Evolutionary conservation across 495 filamentous ascomycete genomes (phyloP), one percentile per base, ranked within the genome.

Genomic region (Hamigera avellanea): DNA sequence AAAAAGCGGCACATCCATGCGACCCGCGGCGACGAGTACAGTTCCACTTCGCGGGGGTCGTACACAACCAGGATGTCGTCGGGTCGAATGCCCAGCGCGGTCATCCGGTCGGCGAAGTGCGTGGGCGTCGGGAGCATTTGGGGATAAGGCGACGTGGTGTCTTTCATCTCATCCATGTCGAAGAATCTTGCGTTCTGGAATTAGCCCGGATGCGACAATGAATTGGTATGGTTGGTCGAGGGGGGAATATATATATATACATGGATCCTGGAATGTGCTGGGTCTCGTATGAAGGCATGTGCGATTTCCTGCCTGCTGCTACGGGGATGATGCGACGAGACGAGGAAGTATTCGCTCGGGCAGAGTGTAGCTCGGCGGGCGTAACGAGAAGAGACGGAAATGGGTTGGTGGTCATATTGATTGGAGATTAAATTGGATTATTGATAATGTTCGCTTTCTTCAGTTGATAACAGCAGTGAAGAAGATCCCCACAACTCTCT

Each of bases 51-150:
- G 3, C 43, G 21, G 1, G 52, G 36, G 23, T 61, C 57, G 35
- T 61, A 61, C n/a, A 61, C 29, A 27, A 61, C 50, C 0, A 61
- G 26, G 12, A 51, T 42, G 26, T 61, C 57, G 18, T 50, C 42
- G 1, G 41, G 42, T 1, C n/a, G 37, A 35, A 61, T 41, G 17
- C 44, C 49, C 0, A 60, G 39, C 2, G 34, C 26, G 9, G 41
- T 13, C 47, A 57, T 52, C 21, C 31, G 38, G 6, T 16, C 15
- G 7, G 45, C 39, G 38, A 57, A 57, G 4, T 50, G 42, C 1
- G 32, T 1, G 23, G 54, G 34, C 2, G 41, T 45, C 6, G 54
- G 52, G 1, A 57, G 39, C 52, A 56, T 61, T 23, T 45, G 41
- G 12, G 57, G 54, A 30, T 57, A 56, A 12, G 45, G 41, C 2